Evolutionary conservation across 768 basidiomycete species (phyloP).

Genomic region (Tylopilus cervinicoccineus): DNA sequence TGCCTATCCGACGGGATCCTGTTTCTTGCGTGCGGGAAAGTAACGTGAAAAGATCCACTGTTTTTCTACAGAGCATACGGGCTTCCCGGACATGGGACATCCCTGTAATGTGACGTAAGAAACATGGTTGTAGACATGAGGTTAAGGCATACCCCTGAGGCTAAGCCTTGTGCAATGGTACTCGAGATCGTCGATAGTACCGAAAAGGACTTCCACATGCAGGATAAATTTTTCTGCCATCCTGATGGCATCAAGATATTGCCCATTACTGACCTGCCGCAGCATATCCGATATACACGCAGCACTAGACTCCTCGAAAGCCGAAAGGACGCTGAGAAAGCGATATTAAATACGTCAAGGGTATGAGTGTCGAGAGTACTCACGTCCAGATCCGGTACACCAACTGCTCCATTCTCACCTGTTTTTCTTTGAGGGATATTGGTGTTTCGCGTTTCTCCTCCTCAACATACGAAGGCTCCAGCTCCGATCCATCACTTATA

Average conservation of each 20-base stretch:
- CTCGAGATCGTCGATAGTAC: constrained; percentile 95
- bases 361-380: constrained; percentile 28
- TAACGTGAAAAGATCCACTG: constrained; percentile 95
- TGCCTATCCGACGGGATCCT: constrained; percentile 84
- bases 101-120: constrained; percentile 44
- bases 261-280: constrained; percentile 92
- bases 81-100: constrained; percentile 99
- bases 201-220: constrained; percentile 96
- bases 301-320: constrained; percentile 98
- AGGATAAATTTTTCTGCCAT: constrained; percentile 99
- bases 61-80: constrained; percentile 97
- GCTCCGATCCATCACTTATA: constrained; percentile 48
- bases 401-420: constrained; percentile 92
- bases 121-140: neutral
- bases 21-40: constrained; percentile 95
- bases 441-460: constrained; percentile 83
- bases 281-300: constrained; percentile 99
- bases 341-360: constrained; percentile 8
- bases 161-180: constrained; percentile 74
- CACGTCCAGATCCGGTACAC: constrained; percentile 99
- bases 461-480: constrained; percentile 56
- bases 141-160: constrained; percentile 69
- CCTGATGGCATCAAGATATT: constrained; percentile 93
- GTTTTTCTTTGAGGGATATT: constrained; percentile 78
- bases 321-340: constrained; percentile 74